phyloP scores from a whole-genome alignment of 116 monocot species.

The Cymodocea nodosa region DNA sequence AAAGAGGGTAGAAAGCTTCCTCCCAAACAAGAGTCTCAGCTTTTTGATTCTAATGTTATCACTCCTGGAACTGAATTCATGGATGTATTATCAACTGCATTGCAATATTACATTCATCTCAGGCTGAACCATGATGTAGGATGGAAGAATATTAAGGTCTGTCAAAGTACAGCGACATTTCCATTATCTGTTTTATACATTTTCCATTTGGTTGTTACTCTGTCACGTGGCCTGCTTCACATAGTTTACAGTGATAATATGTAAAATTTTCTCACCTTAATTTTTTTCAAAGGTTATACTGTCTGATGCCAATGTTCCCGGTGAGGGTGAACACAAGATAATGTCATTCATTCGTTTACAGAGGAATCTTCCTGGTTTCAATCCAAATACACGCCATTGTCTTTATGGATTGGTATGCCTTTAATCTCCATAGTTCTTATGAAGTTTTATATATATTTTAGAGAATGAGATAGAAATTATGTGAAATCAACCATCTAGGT shows the following conservation, averaged over 20 bases:
- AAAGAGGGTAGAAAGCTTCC: slow-evolving; percentile 35
- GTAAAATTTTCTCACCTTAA: neutral
- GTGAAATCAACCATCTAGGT: neutral
- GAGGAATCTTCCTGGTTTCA: slow-evolving; percentile 27
- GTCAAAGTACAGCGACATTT: neutral
- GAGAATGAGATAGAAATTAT: neutral
- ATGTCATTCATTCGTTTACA: slow-evolving; percentile 48
- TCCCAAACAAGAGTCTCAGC: slow-evolving; percentile 31
- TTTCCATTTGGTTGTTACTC: neutral
- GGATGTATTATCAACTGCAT: slow-evolving; percentile 22
- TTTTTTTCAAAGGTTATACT: slow-evolving; percentile 41
- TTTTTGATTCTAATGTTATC: slow-evolving; percentile 51
- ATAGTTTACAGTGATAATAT: neutral
- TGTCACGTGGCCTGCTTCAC: neutral
- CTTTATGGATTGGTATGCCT: slow-evolving; percentile 53
- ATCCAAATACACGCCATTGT: slow-evolving; percentile 48
- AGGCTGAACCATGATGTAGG: slow-evolving; percentile 43
- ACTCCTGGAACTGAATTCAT: slow-evolving; percentile 68
- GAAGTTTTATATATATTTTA: neutral
- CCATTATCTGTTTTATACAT: neutral
- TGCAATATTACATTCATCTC: slow-evolving; percentile 48
- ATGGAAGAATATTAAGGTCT: slow-evolving; percentile 50
- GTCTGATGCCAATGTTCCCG: slow-evolving; percentile 64
- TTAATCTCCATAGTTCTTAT: neutral
- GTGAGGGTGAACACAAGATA: slow-evolving; percentile 65